Evolutionary conservation across 208 protist genomes (phyloP), one percentile per base, ranked within the genome.

Genomic region (Porcisia hertigi): DNA sequence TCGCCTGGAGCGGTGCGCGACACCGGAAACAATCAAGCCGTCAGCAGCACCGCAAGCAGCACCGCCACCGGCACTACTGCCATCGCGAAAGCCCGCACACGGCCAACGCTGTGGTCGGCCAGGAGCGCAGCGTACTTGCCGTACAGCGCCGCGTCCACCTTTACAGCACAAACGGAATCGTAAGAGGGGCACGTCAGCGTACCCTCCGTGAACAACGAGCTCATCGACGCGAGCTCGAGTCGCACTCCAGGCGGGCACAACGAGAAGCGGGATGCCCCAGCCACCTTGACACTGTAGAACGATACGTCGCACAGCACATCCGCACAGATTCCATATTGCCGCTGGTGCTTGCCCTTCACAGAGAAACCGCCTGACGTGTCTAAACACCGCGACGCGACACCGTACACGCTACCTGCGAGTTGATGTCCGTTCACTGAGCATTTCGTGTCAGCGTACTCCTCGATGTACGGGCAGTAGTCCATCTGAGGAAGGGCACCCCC

Each of bases 101-200:
- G 36, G 25, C 36, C 3, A 4, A 47, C 39, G 20, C 41, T 41
- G 62, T 47, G 8, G 39, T 71, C 66, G n/a, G 12, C 12, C 14
- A 55, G 4, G 9, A 71, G 3, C 3, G 2, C 7, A 41, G 2
- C 20, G 49, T 71, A 71, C 34, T 71, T 14, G 4, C 39, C 45
- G 66, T 71, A 71, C 18, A 58, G 45, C 18, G 66, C 11, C 1
- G 66, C 66, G 23, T 71, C n/a, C 11, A 71, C 18, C 3, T 65
- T 18, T 12, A 47, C n/a, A 9, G 30, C 43, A 72, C 88, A 92
- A 53, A 92, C 79, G 18, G 82, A 49, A 9, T 49, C 45, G 45
- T 49, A 49, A 3, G 45, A 49, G 45, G 45, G 82, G 69, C 88
- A 92, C n/a, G 54, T 55, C 34, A 89, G 69, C 7, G 11, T 5